These are phyloP conservation scores for Backusella morwellensis DNA, from an alignment of 192 early-diverging fungal genomes.

Conservation along the genomic window DNA sequence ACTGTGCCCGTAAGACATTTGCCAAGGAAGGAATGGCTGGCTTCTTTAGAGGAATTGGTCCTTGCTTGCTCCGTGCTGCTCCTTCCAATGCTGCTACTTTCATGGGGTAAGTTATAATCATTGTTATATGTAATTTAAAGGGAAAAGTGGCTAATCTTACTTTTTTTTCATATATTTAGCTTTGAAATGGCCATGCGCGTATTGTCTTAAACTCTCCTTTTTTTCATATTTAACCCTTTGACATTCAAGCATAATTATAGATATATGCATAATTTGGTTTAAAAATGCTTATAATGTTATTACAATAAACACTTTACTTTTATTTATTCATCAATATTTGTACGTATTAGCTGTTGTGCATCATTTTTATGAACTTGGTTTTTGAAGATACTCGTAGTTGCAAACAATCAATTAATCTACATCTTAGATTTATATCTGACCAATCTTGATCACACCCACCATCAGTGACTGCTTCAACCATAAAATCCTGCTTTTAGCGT, in stretches of 20 bases:
- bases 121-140: not conserved
- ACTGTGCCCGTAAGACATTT: conserved; percentile 79
- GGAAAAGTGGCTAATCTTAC: not conserved
- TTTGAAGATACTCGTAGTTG: too few relatives aligned
- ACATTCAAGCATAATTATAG: not conserved
- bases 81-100: conserved; percentile 95
- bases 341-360: too few relatives aligned
- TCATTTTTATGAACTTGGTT: too few relatives aligned
- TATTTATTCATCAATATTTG: not conserved
- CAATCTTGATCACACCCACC: too few relatives aligned
- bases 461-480: too few relatives aligned
- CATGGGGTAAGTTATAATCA: conserved; percentile 54
- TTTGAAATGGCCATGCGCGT: conserved; percentile 55
- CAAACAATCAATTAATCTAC: too few relatives aligned
- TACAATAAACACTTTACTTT: not conserved
- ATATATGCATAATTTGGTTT: not conserved
- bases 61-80: conserved; percentile 89
- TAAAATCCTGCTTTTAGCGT: too few relatives aligned
- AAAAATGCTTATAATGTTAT: not conserved
- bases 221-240: not conserved
- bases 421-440: too few relatives aligned
- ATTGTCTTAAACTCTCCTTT: not conserved
- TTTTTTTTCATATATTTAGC: conserved; percentile 5
- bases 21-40: conserved; percentile 78
- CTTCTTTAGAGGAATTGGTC: conserved; percentile 81